Conservation (phyloP, 2,329 filamentous ascomycete genomes). For the Magnaporthiopsis incrustans region DNA sequence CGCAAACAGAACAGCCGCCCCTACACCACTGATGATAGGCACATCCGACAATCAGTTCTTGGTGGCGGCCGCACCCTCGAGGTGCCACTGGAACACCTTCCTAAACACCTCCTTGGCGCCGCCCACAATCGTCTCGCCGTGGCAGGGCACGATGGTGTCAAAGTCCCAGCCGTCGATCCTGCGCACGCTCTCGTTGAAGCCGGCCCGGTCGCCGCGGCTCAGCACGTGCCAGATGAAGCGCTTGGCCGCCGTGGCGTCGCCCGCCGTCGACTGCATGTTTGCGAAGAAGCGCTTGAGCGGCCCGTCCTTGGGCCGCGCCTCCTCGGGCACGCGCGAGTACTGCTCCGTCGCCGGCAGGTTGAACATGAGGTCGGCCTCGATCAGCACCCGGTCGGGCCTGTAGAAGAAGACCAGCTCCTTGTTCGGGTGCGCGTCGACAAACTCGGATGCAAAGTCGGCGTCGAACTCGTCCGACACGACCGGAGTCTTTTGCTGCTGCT, state of each 20-base stretch:
- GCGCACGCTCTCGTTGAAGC: constrained; percentile 61
- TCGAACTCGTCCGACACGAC: constrained; percentile 73
- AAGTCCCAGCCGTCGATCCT: constrained; percentile 78
- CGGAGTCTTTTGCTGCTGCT: constrained; percentile 32
- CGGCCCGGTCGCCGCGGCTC: constrained; percentile 49
- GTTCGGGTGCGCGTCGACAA: constrained; percentile 70
- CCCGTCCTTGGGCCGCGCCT: constrained; percentile 27
- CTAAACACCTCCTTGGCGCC: constrained; percentile 66
- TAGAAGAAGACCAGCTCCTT: constrained; percentile 85
- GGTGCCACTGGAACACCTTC: constrained; percentile 78
- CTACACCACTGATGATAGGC: too few relatives aligned
- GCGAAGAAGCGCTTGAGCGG: constrained; percentile 36
- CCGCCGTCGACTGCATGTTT: constrained; percentile 51
- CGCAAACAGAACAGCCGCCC: too few relatives aligned
- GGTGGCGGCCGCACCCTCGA: constrained; percentile 27
- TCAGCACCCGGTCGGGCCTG: constrained; percentile 68
- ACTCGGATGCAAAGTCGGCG: constrained; percentile 77
- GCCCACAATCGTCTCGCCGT: constrained; percentile 79
- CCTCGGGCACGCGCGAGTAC: constrained; percentile 54
- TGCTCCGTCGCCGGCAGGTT: constrained; percentile 86
- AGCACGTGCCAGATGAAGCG: constrained; percentile 74
- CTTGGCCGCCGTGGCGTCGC: constrained; percentile 66
- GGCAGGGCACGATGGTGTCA: constrained; percentile 77
- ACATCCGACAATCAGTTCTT: neutral
- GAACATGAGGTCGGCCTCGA: constrained; percentile 87